Percentiles rank a stretch among this genome's conserved stretches.
Evolutionary conservation across 768 basidiomycete species (phyloP).

Genomic region (Auriculariales sp.): DNA sequence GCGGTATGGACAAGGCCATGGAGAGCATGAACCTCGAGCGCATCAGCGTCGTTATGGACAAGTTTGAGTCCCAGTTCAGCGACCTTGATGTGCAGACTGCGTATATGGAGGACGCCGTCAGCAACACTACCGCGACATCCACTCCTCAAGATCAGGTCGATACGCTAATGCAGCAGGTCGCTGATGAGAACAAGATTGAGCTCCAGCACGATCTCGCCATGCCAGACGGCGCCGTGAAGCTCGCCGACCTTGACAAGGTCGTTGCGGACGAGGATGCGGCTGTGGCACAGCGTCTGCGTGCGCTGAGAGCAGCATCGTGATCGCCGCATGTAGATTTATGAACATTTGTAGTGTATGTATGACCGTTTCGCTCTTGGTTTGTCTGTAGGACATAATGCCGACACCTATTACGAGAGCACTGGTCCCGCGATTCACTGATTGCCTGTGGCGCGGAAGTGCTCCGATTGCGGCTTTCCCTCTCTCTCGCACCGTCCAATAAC

Average conservation of each 20-base stretch:
- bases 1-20: constrained; percentile 99
- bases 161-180: constrained; percentile 77
- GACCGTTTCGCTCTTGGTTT: too few relatives aligned
- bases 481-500: neutral
- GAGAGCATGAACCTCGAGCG: constrained; percentile 96
- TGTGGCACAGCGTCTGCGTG: constrained; percentile 78
- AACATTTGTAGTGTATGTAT: too few relatives aligned
- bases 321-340: too few relatives aligned
- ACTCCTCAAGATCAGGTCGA: constrained; percentile 98
- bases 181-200: constrained; percentile 94
- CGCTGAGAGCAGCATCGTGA: constrained; percentile 64
- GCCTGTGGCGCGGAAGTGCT: neutral
- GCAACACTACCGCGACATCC: constrained; percentile 77
- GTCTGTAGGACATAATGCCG: too few relatives aligned
- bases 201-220: constrained; percentile 67
- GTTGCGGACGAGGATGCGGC: constrained; percentile 56
- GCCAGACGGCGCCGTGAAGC: constrained; percentile 48
- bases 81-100: constrained; percentile 97
- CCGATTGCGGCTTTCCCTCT: neutral
- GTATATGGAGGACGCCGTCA: constrained; percentile 97
- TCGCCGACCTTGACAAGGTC: constrained; percentile 31
- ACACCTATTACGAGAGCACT: too few relatives aligned
- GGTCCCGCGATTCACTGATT: too few relatives aligned
- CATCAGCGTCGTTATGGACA: constrained; percentile 98
- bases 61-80: constrained; percentile 90